These are phyloP conservation scores for Penicillium sp. DNA, from an alignment of 2,329 filamentous ascomycete species.

Conservation along the genomic window DNA sequence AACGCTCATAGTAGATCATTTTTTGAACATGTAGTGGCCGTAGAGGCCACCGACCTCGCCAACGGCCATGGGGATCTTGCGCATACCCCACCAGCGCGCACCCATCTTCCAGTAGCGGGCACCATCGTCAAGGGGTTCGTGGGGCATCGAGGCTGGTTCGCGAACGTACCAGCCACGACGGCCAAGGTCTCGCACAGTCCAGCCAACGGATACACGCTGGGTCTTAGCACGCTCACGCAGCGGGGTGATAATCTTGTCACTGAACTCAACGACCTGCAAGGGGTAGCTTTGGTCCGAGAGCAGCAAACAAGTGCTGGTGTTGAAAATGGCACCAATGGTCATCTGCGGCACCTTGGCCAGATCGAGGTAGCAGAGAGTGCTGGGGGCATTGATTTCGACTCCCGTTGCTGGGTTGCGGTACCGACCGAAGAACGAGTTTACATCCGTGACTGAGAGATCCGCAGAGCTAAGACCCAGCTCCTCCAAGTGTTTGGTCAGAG, in stretches of 20 bases:
- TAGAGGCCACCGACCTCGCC: slow-evolving; percentile 52
- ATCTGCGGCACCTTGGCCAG: slow-evolving; percentile 58
- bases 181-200: slow-evolving; percentile 60
- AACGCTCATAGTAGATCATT: slow-evolving; percentile 24
- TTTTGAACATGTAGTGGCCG: slow-evolving; percentile 53
- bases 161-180: slow-evolving; percentile 60
- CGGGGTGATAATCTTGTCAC: slow-evolving; percentile 57
- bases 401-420: slow-evolving; percentile 22
- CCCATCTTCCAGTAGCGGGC: slow-evolving; percentile 71
- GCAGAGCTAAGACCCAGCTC: slow-evolving; percentile 64
- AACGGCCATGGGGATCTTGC: slow-evolving; percentile 52
- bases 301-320: slow-evolving; percentile 48
- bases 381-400: slow-evolving; percentile 11
- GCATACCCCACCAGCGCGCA: slow-evolving; percentile 73
- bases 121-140: slow-evolving; percentile 45
- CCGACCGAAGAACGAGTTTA: slow-evolving; percentile 54
- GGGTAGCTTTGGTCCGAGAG: slow-evolving; percentile 55
- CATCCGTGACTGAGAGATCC: slow-evolving; percentile 55
- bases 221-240: slow-evolving; percentile 56
- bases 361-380: slow-evolving; percentile 63
- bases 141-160: slow-evolving; percentile 32
- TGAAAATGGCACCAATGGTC: slow-evolving; percentile 51
- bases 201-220: slow-evolving; percentile 51
- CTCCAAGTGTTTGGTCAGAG: slow-evolving; percentile 63
- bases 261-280: slow-evolving; percentile 67